These are phyloP conservation scores for Penicillium sp. DNA, from an alignment of 2,329 filamentous ascomycete species.

Conservation along the genomic window DNA sequence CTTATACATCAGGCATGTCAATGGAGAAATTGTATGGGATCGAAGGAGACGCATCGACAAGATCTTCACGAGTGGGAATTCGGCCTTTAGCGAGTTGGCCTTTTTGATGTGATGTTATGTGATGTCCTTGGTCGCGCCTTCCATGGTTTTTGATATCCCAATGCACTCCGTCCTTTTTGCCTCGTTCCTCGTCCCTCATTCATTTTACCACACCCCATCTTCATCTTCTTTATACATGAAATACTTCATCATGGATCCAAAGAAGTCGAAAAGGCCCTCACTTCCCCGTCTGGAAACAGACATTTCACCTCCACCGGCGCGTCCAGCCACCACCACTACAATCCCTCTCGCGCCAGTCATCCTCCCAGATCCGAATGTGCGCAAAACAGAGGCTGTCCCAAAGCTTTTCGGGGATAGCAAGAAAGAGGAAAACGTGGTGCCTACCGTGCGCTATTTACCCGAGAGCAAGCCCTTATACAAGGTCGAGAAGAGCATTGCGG, in stretches of 20 bases:
- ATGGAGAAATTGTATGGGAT: slow-evolving; percentile 49
- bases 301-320: slow-evolving; percentile 2
- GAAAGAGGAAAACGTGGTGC: slow-evolving; percentile 24
- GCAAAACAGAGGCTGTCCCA: slow-evolving; percentile 16
- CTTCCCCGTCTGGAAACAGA: slow-evolving; percentile 19
- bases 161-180: background rate
- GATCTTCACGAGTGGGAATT: slow-evolving; percentile 45
- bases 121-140: slow-evolving; percentile 1
- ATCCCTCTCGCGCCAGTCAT: slow-evolving; percentile 8
- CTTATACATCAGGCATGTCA: slow-evolving; percentile 42
- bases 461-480: slow-evolving; percentile 14
- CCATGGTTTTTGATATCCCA: background rate
- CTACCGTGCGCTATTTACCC: slow-evolving; percentile 7
- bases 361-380: slow-evolving; percentile 17
- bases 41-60: slow-evolving; percentile 44
- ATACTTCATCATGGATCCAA: slow-evolving; percentile 9
- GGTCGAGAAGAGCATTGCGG: slow-evolving; percentile 13
- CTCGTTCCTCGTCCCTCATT: background rate
- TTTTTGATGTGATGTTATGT: slow-evolving; percentile 21
- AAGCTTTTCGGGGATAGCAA: slow-evolving; percentile 22
- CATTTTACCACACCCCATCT: background rate
- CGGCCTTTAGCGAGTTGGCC: slow-evolving; percentile 27
- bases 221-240: background rate
- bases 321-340: background rate
- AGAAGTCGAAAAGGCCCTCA: slow-evolving; percentile 10